Conservation (phyloP, 805 yeast species). For the Lachancea thermotolerans region DNA sequence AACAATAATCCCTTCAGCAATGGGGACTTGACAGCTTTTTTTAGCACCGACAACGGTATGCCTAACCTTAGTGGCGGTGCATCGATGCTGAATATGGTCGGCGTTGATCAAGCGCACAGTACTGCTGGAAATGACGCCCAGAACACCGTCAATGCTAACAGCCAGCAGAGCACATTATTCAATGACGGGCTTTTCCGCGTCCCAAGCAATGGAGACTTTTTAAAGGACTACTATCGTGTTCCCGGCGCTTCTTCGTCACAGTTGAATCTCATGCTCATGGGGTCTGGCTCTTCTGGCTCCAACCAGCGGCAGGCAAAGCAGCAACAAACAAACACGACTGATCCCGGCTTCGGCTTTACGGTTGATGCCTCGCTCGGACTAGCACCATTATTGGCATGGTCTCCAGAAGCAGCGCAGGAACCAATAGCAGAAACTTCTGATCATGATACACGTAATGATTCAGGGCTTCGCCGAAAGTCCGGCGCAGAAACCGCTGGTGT, state of each 20-base stretch:
- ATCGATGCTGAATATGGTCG: conserved; percentile 1
- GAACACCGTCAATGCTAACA: too few species aligned
- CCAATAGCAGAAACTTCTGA: conserved; percentile 1
- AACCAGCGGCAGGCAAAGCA: background rate
- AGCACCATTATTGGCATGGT: conserved; percentile 54
- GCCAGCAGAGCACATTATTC: background rate
- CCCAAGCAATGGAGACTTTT: conserved; percentile 23
- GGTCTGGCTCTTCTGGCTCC: background rate
- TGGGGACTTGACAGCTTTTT: conserved; percentile 18
- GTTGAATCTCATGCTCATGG: conserved; percentile 10
- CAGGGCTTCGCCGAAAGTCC: background rate
- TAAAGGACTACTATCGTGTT: conserved; percentile 17
- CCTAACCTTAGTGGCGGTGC: conserved; percentile 5
- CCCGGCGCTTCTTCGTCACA: conserved; percentile 15
- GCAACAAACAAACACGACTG: conserved; percentile 1
- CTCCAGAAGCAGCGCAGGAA: conserved; percentile 13
- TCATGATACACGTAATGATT: background rate
- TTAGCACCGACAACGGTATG: conserved; percentile 6
- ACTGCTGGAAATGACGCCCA: background rate
- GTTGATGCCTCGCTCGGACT: conserved; percentile 77
- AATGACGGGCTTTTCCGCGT: conserved; percentile 22
- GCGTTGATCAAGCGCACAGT: background rate
- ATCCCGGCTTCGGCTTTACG: conserved; percentile 49
- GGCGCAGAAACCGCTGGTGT: background rate
- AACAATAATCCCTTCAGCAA: conserved; percentile 23